Base-by-base conservation (phyloP, 2,329 filamentous ascomycete species). In the Claviceps maximensis region DNA sequence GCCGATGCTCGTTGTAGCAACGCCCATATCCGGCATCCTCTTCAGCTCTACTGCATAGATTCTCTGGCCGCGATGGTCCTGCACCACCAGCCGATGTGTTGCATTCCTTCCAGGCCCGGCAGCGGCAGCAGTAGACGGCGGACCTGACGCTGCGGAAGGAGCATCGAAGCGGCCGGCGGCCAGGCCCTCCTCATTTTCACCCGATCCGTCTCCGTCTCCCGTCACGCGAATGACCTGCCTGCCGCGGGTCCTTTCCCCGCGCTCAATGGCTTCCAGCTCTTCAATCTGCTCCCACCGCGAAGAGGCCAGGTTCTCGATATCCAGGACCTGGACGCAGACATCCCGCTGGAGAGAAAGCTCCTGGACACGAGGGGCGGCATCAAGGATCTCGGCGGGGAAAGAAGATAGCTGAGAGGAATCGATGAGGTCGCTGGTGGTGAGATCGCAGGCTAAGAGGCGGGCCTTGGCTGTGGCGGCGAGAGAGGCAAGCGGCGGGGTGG, bases 251-350 rank as follows among this genome's bases (percentile, higher is more conserved):
- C 74, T 79, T 69, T 91, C 87, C 1, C 87, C 87, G 13, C 86
- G 76, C 61, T 85, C 82, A 46, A 82, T 73, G 45, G 82, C 78
- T 66, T 91, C 87, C 7, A 93, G 80, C 36, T 83, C 82, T 66
- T 96, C 89, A 33, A 95, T 78, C 67, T 96, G 89, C 58, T 88
- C 84, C 88, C 90, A 95, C 50, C 86, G 78, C 60, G 85, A 89
- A 51, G 79, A 76, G 2, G 83, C 78, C 21, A 97, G 77, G 63
- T 97, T 90, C 63, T 95, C 85, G 8, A 97, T 75, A 60, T 94
- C 89, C 1, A 95, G 71, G 1, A 97, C 79, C 67, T 97, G 93
- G 1, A 93, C 84, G 3, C 84, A 74, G 1, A 91, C 74, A 33
- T 87, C 79, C 1, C 74, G 75, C 0, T 71, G 56, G 0, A 97